Percentiles rank a stretch among this genome's conserved stretches.
These are phyloP conservation scores for Meredithiella fracta DNA, from an alignment of 2,329 filamentous ascomycete species.

Conservation along the genomic window DNA sequence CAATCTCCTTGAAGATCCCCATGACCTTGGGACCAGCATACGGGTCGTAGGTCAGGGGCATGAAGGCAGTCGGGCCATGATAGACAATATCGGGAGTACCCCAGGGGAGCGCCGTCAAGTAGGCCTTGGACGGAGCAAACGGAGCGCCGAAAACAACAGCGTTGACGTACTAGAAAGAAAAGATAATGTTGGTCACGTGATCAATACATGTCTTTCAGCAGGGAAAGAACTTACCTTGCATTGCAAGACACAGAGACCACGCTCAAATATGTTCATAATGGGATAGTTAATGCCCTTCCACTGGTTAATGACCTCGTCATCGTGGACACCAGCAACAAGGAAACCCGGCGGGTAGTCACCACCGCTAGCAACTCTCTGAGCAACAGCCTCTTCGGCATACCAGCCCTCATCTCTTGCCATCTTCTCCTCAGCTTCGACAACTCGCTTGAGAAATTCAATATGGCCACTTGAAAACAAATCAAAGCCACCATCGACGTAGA, in stretches of 20 bases:
- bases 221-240: constrained; percentile 50
- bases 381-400: constrained; percentile 49
- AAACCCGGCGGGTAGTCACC: constrained; percentile 68
- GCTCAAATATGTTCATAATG: constrained; percentile 98
- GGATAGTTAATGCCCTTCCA: constrained; percentile 98
- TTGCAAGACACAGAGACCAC: constrained; percentile 85
- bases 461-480: constrained; percentile 94
- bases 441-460: constrained; percentile 78
- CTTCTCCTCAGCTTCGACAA: constrained; percentile 56
- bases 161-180: constrained; percentile 53
- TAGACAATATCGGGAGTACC: constrained; percentile 68
- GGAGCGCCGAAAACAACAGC: constrained; percentile 80
- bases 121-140: constrained; percentile 65
- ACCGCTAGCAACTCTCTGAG: constrained; percentile 48
- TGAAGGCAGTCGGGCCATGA: constrained; percentile 89
- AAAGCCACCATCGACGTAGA: constrained; percentile 94
- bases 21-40: constrained; percentile 67
- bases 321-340: constrained; percentile 84
- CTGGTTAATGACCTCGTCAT: constrained; percentile 85
- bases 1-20: constrained; percentile 70
- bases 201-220: background rate
- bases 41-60: constrained; percentile 62
- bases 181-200: background rate
- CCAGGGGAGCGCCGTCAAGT: constrained; percentile 59
- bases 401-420: constrained; percentile 53